Base-by-base conservation (phyloP, 768 basidiomycete genomes). In the Tremella fuciformis region DNA sequence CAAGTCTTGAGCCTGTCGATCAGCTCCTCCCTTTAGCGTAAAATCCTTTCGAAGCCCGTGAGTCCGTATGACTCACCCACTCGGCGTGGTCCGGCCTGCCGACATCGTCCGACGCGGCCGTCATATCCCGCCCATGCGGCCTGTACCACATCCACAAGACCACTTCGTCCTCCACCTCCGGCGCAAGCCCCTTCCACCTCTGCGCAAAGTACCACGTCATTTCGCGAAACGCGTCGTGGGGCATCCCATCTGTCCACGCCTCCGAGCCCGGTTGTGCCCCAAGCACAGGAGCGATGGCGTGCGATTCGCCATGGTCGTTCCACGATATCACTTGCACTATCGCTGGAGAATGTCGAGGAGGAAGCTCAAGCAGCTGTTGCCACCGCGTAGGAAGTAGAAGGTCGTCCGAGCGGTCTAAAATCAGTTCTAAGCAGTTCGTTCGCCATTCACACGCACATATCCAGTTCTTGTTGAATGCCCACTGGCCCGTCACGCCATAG, bases 401-500 rank as follows among this genome's bases (percentile, higher is more conserved):
- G 38, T 74, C 70, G 62, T 78, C 77, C 1, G 76, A 76, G 8
- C 70, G 69, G 34, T 74, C 71, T 73, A 55, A 8, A 26, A 34
- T 58, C 49, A 51, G 29, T 34, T 26, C 13, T 41, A 18, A 41
- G 18, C 18, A 41, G 39, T 15, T 46, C n/a, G 15, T 46, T 46
- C 42, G 42, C 22, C 22, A 46, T 22, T 6, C 25, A 52, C 4
- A 59, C 70, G 34, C 24, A 75, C 73, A 77, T 25, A 77, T 78
- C 68, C 69, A 78, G 57, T 76, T 78, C 74, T 78, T 78, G 63
- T 78, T 73, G 63, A 63, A 78, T 0, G 66, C 75, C 70, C 69
- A 77, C 24, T 63, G 55, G 8, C 74, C 74, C 11, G 59, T 58
- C 1, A 63, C 69, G 8, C 77, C 77, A 47, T 78, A 78, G 55